phyloP scores from a whole-genome alignment of 2,329 filamentous ascomycete genomes.

The Colletotrichum coccodes region DNA sequence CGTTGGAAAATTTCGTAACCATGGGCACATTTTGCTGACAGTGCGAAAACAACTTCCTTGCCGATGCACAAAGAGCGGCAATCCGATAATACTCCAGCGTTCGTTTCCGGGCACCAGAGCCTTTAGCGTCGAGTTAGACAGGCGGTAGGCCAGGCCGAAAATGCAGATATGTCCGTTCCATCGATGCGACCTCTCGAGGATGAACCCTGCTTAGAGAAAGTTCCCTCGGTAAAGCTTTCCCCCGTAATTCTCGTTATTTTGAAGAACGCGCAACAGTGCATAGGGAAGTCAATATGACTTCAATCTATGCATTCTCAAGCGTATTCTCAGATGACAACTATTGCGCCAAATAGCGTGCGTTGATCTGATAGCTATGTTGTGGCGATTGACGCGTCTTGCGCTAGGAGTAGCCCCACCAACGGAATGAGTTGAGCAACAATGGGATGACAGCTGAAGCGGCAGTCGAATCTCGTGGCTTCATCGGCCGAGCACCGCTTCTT shows the following conservation, averaged over 20 bases:
- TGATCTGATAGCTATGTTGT: background rate
- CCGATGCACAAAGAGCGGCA: background rate
- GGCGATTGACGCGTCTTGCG: background rate
- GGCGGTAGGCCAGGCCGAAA: constrained; percentile 8
- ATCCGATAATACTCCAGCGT: background rate
- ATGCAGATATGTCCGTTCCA: constrained; percentile 14
- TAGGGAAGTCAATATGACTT: background rate
- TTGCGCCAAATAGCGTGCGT: no score
- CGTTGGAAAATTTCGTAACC: background rate
- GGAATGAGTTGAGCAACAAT: background rate
- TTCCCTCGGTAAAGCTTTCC: constrained; percentile 22
- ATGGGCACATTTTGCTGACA: background rate
- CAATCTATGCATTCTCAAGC: background rate
- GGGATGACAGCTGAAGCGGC: background rate
- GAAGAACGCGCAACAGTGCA: background rate
- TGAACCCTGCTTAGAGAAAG: background rate
- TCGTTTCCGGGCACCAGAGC: constrained; percentile 10
- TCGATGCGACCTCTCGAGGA: constrained; percentile 14
- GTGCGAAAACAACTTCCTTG: background rate
- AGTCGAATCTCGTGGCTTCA: background rate
- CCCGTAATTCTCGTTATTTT: background rate
- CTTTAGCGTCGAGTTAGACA: background rate
- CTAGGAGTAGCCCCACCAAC: background rate
- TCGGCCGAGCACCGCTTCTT: constrained; percentile 12
- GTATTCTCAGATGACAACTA: background rate